Conservation (phyloP, 1,139 yeast genomes). For the Tardiomyces digboiensis region DNA sequence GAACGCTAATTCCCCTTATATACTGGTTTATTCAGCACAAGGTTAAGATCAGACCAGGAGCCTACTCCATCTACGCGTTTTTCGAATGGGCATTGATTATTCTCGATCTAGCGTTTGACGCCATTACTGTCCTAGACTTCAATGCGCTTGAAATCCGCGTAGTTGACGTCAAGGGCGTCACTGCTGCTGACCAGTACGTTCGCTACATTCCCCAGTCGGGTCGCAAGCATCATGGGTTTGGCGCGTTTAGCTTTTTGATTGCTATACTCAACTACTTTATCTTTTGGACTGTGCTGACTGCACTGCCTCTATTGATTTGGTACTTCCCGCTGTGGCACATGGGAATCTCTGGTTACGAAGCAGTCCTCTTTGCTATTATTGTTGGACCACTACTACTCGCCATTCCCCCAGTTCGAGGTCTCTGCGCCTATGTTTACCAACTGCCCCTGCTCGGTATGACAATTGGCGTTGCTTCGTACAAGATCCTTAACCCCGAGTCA, state of each 20-base stretch:
- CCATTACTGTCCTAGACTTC: slow-evolving; percentile 70
- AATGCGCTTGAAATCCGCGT: slow-evolving; percentile 41
- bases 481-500: slow-evolving; percentile 53
- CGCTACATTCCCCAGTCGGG: slow-evolving; percentile 7
- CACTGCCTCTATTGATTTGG: slow-evolving; percentile 85
- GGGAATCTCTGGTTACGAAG: slow-evolving; percentile 96
- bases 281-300: slow-evolving; percentile 78
- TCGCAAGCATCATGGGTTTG: slow-evolving; percentile 19
- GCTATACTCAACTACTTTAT: slow-evolving; percentile 35
- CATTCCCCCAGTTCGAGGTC: slow-evolving; percentile 40
- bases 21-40: slow-evolving; percentile 92
- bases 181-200: slow-evolving; percentile 16
- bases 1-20: slow-evolving; percentile 64
- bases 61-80: slow-evolving; percentile 89
- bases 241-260: slow-evolving; percentile 18
- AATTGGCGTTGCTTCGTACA: slow-evolving; percentile 70
- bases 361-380: slow-evolving; percentile 47
- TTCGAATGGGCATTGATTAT: slow-evolving; percentile 88
- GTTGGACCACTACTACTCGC: slow-evolving; percentile 46
- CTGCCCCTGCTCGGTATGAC: slow-evolving; percentile 47
- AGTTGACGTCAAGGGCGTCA: slow-evolving; percentile 27
- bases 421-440: slow-evolving; percentile 43
- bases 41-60: slow-evolving; percentile 82
- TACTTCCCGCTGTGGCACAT: slow-evolving; percentile 96
- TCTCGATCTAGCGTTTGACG: slow-evolving; percentile 76